These are phyloP conservation scores for Rhodotorula mucilaginosa DNA, from an alignment of 1,284 basidiomycete genomes.

Conservation along the genomic window DNA sequence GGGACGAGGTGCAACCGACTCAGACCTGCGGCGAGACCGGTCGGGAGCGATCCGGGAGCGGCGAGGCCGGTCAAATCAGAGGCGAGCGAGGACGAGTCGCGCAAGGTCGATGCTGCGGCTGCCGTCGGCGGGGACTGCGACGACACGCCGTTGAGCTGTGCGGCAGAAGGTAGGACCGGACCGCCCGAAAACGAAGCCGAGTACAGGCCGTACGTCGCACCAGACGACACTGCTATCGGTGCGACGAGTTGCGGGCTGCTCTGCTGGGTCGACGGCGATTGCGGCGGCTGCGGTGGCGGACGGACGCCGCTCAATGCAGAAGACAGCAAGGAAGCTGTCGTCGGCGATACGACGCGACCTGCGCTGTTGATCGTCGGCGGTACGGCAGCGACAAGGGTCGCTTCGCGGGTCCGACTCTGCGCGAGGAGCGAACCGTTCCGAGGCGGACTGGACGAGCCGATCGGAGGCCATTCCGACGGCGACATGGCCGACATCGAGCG, in stretches of 20 bases:
- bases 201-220: slow-evolving; percentile 6
- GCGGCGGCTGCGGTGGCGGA: neutral
- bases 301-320: neutral
- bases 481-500: neutral
- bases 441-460: slow-evolving; percentile 9
- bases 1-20: slow-evolving; percentile 33
- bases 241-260: neutral
- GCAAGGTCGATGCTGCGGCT: neutral
- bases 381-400: neutral
- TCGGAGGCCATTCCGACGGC: neutral
- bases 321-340: neutral
- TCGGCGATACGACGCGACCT: neutral
- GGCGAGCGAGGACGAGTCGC: neutral
- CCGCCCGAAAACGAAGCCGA: slow-evolving; percentile 31
- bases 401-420: slow-evolving; percentile 12
- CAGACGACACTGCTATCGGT: neutral
- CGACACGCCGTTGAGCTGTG: neutral
- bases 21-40: slow-evolving; percentile 36
- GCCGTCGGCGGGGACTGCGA: neutral
- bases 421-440: slow-evolving; percentile 12
- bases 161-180: neutral
- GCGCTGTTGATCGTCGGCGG: neutral
- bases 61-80: slow-evolving; percentile 10
- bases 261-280: neutral
- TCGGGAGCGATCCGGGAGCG: slow-evolving; percentile 30